These are phyloP conservation scores for Leccinum incarnatum DNA, from an alignment of 768 basidiomycete species.

Conservation along the genomic window DNA sequence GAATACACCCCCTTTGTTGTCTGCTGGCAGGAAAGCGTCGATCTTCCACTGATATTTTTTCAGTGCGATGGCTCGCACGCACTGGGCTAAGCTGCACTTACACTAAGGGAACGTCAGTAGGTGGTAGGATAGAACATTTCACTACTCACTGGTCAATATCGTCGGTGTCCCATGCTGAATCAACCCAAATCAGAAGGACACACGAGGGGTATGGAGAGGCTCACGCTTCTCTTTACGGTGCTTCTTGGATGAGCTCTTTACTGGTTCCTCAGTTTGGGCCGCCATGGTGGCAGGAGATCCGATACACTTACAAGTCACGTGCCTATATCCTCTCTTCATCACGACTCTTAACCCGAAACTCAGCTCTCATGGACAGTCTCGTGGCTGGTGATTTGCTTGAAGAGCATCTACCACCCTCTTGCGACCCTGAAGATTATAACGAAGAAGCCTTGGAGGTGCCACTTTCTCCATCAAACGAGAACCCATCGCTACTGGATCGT, in stretches of 20 bases:
- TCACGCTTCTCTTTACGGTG: slow-evolving; percentile 94
- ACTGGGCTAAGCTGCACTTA: slow-evolving; percentile 30
- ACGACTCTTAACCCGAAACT: slow-evolving; percentile 1
- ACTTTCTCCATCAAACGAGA: slow-evolving; percentile 31
- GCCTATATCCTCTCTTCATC: neutral
- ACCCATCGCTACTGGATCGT: slow-evolving; percentile 50
- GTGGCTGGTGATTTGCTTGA: slow-evolving; percentile 35
- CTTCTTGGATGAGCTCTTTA: slow-evolving; percentile 79
- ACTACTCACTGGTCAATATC: slow-evolving; percentile 94
- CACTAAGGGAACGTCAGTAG: slow-evolving; percentile 34
- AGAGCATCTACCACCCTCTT: slow-evolving; percentile 40
- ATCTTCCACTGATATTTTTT: slow-evolving; percentile 73
- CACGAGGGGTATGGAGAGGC: slow-evolving; percentile 26
- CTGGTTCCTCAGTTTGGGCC: slow-evolving; percentile 31
- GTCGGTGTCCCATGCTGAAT: slow-evolving; percentile 95
- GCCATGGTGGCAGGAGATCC: slow-evolving; percentile 29
- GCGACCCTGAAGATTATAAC: slow-evolving; percentile 55
- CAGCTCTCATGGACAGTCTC: slow-evolving; percentile 46
- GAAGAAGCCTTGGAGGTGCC: slow-evolving; percentile 43
- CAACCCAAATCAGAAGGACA: slow-evolving; percentile 17
- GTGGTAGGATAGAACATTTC: neutral
- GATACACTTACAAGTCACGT: slow-evolving; percentile 19
- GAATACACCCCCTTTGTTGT: slow-evolving; percentile 83
- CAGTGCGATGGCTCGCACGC: slow-evolving; percentile 3
- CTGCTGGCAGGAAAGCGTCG: slow-evolving; percentile 66